Base-by-base conservation (phyloP, 2,329 filamentous ascomycete genomes). In the Diplodia sapinea region DNA sequence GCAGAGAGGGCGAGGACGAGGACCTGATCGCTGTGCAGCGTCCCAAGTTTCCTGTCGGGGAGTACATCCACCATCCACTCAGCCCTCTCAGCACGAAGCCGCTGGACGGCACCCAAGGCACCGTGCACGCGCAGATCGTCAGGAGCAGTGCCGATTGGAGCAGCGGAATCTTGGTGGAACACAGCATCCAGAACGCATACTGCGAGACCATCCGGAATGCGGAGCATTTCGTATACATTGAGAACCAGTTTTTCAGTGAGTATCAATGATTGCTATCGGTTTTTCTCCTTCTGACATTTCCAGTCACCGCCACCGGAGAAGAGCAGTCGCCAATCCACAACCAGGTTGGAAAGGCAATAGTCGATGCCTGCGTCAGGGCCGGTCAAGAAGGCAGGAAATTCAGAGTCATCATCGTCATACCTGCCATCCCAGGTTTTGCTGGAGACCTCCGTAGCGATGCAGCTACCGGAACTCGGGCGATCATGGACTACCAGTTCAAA, bases 401-500 rank as follows among this genome's bases (percentile, higher is more conserved):
- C 82, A 85, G 91, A 29, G 88, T 99, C 71, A 96, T 99, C 69
- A 87, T 97, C 67, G 73, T 98, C 29, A 96, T 98, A 63, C 95
- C 95, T 1, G 90, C 93, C 0, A 90, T 99, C 68, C 94, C 95
- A 8, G 95, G 94, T 0, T 99, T 99, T 73, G 94, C 94, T 0
- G 94, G 94, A 55, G 94, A 98, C 75, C 84, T 99, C 36, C 85
- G 94, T 67, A 88, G 93, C 13, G 89, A 92, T 72, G 93, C 91
- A 23, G 94, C 94, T 0, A 87, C 88, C 1, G 94, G 94, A 11
- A 98, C 94, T 0, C 72, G 80, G 59, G 94, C 94, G 12, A 99
- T 98, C 74, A 98, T 99, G 93, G 94, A 98, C 77, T 98, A 97
- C 75, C 95, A 98, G 77, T 99, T 95, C 84, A 96, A 96, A 80